Evolutionary conservation across 129 eudicot species (phyloP).

Genomic region (Saposhnikovia divaricata): DNA sequence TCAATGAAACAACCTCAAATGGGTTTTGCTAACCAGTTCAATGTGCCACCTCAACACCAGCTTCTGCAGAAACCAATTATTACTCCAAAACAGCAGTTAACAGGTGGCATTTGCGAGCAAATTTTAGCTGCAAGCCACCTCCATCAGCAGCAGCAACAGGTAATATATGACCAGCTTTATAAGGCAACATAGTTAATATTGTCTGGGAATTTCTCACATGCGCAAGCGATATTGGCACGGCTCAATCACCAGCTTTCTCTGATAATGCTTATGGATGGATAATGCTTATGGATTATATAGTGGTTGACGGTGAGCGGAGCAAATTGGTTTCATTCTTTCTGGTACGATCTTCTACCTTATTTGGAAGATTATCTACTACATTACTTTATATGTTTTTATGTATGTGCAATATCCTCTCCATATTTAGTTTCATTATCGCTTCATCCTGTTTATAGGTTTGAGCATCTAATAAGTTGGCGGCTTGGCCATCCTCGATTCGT

Average conservation of each 20-base stretch:
- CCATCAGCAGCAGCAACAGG: conserved; percentile 37
- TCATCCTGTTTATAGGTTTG: too few relatives aligned
- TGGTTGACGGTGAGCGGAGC: too few relatives aligned
- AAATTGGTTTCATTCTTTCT: too few relatives aligned
- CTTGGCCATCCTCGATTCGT: too few relatives aligned
- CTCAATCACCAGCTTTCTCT: conserved; percentile 74
- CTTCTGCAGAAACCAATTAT: conserved; percentile 26
- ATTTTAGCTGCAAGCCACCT: conserved; percentile 12
- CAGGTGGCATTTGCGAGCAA: conserved; percentile 6
- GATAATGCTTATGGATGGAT: too few relatives aligned
- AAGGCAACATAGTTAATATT: conserved; percentile 48
- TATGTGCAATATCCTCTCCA: too few relatives aligned
- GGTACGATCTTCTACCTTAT: too few relatives aligned
- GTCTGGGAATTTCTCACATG: conserved; percentile 60
- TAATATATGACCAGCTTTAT: conserved; percentile 47
- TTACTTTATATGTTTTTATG: too few relatives aligned
- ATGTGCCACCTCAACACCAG: conserved; percentile 10
- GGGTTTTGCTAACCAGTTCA: conserved; percentile 9
- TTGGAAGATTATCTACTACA: too few relatives aligned
- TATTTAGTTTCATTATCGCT: too few relatives aligned
- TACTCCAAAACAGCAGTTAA: conserved; percentile 19
- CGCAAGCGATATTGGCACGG: conserved; percentile 98
- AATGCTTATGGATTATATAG: too few relatives aligned
- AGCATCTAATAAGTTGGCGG: too few relatives aligned
- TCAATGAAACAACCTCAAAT: conserved; percentile 10